These are phyloP conservation scores for Penicillium paradoxum DNA, from an alignment of 495 filamentous ascomycete genomes.

Conservation along the genomic window DNA sequence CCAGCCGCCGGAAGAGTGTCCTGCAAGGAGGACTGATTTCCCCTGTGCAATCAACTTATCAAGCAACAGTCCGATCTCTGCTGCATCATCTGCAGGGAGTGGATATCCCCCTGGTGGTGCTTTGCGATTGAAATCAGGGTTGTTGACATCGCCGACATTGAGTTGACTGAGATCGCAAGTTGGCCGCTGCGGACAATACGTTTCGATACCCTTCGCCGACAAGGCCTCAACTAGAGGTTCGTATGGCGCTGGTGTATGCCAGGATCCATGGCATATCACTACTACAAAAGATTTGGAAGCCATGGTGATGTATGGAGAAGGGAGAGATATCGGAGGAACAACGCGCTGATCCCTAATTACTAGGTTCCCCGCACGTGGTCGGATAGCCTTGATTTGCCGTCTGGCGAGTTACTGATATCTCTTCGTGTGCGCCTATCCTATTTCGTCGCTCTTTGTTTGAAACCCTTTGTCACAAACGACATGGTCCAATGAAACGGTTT, in stretches of 20 bases:
- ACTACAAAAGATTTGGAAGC: slow-evolving; percentile 5
- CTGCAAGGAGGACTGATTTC: slow-evolving; percentile 25
- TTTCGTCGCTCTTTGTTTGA: too few relatives aligned
- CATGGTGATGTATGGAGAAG: not conserved
- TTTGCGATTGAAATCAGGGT: slow-evolving; percentile 26
- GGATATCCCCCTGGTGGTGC: slow-evolving; percentile 28
- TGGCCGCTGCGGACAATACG: slow-evolving; percentile 34
- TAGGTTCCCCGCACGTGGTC: not conserved
- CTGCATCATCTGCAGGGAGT: slow-evolving; percentile 19
- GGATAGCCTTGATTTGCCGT: not conserved
- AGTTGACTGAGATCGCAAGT: slow-evolving; percentile 26
- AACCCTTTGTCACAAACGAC: too few relatives aligned
- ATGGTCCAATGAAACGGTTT: too few relatives aligned
- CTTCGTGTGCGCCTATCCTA: too few relatives aligned
- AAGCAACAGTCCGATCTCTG: slow-evolving; percentile 18
- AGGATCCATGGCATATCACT: slow-evolving; percentile 34
- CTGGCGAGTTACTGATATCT: too few relatives aligned
- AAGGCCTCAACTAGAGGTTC: slow-evolving; percentile 24
- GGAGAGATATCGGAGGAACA: not conserved
- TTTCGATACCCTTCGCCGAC: slow-evolving; percentile 18
- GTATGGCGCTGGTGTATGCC: slow-evolving; percentile 32
- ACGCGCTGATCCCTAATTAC: not conserved
- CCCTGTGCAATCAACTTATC: slow-evolving; percentile 16
- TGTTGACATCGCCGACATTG: slow-evolving; percentile 25
- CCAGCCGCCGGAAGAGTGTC: slow-evolving; percentile 34